A percentile compares a stretch with the other conserved stretches of the same genome.
Conservation (phyloP, 495 filamentous ascomycete genomes). For the Niebla homalea region DNA sequence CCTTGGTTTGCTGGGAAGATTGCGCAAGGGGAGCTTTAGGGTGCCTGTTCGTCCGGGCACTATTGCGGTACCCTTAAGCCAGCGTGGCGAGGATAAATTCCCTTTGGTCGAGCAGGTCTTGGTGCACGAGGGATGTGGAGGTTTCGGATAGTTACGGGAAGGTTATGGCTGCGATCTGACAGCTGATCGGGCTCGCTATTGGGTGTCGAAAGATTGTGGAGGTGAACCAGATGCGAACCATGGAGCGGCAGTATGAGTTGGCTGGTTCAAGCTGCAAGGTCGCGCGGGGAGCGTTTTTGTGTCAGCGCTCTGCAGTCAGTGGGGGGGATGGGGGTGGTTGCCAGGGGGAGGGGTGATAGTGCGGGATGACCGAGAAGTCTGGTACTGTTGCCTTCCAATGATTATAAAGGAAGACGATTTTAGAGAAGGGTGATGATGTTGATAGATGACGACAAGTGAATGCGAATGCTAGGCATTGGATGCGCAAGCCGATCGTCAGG, state of each 20-base stretch:
- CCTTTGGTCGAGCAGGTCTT: background rate
- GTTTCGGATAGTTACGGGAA: conserved; percentile 11
- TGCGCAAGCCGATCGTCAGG: background rate
- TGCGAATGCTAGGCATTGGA: background rate
- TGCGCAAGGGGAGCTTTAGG: conserved; percentile 19
- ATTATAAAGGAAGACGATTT: background rate
- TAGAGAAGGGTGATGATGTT: background rate
- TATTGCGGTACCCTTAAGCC: conserved; percentile 13
- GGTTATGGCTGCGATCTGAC: conserved; percentile 11
- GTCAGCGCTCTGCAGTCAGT: background rate
- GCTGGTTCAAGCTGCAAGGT: conserved; percentile 16
- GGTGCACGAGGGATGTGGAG: background rate
- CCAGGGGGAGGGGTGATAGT: background rate
- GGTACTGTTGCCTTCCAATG: background rate
- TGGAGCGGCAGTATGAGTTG: conserved; percentile 4
- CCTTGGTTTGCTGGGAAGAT: background rate
- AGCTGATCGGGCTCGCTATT: conserved; percentile 13
- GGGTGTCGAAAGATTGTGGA: conserved; percentile 8
- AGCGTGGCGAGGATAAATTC: conserved; percentile 7
- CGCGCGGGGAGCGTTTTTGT: conserved; percentile 10
- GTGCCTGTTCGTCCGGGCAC: conserved; percentile 16
- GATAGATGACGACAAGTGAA: conserved; percentile 3
- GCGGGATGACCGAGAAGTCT: background rate
- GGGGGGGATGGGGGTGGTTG: conserved; percentile 3
- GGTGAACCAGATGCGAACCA: conserved; percentile 4